Evolutionary conservation across 192 early-diverging fungal genomes (phyloP), one percentile per base, ranked within the genome.

Genomic region (Coemansia sp.): DNA sequence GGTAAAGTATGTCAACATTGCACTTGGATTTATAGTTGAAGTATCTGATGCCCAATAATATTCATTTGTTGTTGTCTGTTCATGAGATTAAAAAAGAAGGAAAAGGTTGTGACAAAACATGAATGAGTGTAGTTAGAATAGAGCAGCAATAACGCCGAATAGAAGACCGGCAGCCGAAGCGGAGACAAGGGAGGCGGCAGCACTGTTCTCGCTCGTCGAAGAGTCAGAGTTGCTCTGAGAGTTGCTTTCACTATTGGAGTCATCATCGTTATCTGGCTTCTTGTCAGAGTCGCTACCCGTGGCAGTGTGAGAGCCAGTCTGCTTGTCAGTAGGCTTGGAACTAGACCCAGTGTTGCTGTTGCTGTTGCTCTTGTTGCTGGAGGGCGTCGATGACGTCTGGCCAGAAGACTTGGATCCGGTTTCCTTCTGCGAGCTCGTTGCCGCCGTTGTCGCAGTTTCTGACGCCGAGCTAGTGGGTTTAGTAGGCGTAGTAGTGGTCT

Each of bases 11-110:
- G 85, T 89, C 62, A 89, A 90, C 64, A 79, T 91, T 59, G 85
- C 85, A 35, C 70, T 93, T 40, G 90, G 83, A 5, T 97, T 91
- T 81, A 90, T 88, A 5, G 83, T 95, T 21, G 95, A 97, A 62
- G 75, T 91, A 18, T 82, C 85, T 39, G 62, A 61, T 64, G 58
- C 58, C 14, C 23, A 31, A 14, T 55, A 55, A 33, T n/a, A n/a
- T n/a, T 11, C 39, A 5, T 42, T 42, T 42, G 9, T 36, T n/a
- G n/a, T n/a, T 36, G 0, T 48, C 46, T 48, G 46, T 48, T 48
- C 46, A 48, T 48, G 46, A 48, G 10, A 36, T 51, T 26, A 51
- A 38, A 53, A 21, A 51, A 38, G 10, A 23, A 16, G 14, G 11
- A 5, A 34, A 9, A 38, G 57, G 20, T 6, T 23, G 10, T 1